Conservation (phyloP, 2,329 filamentous ascomycete species). For the Neonectria ditissima region DNA sequence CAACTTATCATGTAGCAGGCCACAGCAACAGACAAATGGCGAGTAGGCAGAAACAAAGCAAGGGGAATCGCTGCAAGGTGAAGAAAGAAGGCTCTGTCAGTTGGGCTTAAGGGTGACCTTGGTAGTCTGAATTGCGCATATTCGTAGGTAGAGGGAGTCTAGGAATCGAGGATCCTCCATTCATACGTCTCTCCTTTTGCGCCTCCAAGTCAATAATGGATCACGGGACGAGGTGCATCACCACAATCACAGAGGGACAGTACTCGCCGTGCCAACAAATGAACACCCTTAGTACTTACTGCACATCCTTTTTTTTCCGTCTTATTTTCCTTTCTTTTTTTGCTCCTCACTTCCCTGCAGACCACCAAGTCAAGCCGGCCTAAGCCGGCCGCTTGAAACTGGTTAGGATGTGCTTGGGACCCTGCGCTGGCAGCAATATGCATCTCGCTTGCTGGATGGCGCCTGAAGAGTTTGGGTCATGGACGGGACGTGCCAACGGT, state of each 20-base stretch:
- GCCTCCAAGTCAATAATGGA: constrained; percentile 2
- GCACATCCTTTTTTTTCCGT: constrained; percentile 16
- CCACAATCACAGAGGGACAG: not conserved
- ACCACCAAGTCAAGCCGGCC: not conserved
- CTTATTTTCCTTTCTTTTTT: constrained; percentile 22
- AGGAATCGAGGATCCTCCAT: constrained; percentile 3
- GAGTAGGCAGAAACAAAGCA: constrained; percentile 13
- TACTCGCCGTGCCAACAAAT: constrained; percentile 2
- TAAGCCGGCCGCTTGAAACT: not conserved
- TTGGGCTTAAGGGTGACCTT: not conserved
- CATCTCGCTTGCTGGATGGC: not conserved
- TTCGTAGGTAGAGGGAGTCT: not conserved
- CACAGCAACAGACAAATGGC: constrained; percentile 8
- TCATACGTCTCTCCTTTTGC: not conserved
- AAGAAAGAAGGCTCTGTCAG: not conserved
- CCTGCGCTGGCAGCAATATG: not conserved
- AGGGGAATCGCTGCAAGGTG: not conserved
- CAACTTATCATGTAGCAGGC: constrained; percentile 3
- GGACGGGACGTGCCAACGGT: constrained; percentile 7
- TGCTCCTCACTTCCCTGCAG: not conserved
- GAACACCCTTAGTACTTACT: not conserved
- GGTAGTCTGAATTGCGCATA: not conserved
- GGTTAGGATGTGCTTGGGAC: not conserved
- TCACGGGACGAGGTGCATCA: not conserved
- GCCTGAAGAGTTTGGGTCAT: constrained; percentile 1